Percentiles rank a stretch among this genome's conserved stretches.
Conservation (phyloP, 176 grass and related monocot genomes). For the Carex cristatella region DNA sequence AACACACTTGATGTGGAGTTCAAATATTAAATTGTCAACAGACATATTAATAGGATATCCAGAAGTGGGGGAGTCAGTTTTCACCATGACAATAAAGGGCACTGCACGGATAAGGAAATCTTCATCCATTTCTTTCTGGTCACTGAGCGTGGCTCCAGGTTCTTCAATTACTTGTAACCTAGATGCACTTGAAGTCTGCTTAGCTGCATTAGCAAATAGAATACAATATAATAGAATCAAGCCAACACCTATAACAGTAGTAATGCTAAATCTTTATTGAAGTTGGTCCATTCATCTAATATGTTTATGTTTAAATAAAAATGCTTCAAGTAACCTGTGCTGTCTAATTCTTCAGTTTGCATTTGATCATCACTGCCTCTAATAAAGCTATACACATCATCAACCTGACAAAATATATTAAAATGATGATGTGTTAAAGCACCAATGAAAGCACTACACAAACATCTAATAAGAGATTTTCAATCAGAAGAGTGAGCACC, state of each 20-base stretch:
- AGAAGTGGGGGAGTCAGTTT: not conserved
- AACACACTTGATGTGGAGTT: not conserved
- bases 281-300: conserved; percentile 1
- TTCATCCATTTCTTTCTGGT: conserved; percentile 33
- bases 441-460: not conserved
- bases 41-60: not conserved
- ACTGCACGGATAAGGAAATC: conserved; percentile 67
- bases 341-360: conserved; percentile 8
- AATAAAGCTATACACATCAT: conserved; percentile 59
- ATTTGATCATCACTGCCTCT: conserved; percentile 29
- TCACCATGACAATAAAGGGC: conserved; percentile 62
- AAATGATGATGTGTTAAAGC: conserved; percentile 15
- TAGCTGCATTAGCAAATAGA: conserved; percentile 31
- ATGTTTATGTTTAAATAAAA: conserved; percentile 1
- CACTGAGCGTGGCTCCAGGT: not conserved
- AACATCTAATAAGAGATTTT: conserved; percentile 21
- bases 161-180: conserved; percentile 21
- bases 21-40: not conserved
- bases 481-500: not conserved
- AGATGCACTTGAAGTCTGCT: conserved; percentile 22
- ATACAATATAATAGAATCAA: conserved; percentile 25
- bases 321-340: conserved; percentile 5
- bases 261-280: not conserved
- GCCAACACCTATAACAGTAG: not conserved
- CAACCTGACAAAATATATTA: conserved; percentile 65